These are phyloP conservation scores for Thyridium curvatum DNA, from an alignment of 2,329 filamentous ascomycete species.

Conservation along the genomic window DNA sequence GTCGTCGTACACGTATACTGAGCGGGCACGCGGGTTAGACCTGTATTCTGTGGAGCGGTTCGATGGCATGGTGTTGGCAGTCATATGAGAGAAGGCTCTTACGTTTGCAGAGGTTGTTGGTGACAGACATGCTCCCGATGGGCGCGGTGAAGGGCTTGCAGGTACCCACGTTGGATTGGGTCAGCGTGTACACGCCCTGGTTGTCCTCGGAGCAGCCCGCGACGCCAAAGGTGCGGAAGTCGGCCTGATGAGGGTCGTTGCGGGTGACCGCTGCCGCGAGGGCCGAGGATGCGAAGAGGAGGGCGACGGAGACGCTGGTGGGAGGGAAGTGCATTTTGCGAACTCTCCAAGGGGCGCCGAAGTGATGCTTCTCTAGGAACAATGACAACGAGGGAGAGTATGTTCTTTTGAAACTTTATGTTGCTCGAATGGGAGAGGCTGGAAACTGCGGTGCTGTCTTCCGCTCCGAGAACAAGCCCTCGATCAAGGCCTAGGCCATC, in stretches of 20 bases:
- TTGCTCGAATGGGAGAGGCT: too few relatives aligned
- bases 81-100: background rate
- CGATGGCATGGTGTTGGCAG: too few relatives aligned
- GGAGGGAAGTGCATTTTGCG: slow-evolving; percentile 9
- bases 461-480: too few relatives aligned
- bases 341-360: too few relatives aligned
- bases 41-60: too few relatives aligned
- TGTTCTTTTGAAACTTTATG: too few relatives aligned
- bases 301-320: background rate
- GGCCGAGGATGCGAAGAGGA: background rate
- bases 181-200: slow-evolving; percentile 11
- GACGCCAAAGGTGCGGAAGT: slow-evolving; percentile 11
- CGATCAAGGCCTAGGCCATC: too few relatives aligned
- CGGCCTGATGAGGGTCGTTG: slow-evolving; percentile 8
- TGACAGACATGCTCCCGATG: slow-evolving; percentile 6
- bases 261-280: background rate
- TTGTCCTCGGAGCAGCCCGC: slow-evolving; percentile 9
- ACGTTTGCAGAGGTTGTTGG: slow-evolving; percentile 7
- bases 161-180: slow-evolving; percentile 1
- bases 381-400: too few relatives aligned
- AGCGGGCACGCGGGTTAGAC: too few relatives aligned
- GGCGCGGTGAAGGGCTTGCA: slow-evolving; percentile 6
- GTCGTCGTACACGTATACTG: slow-evolving; percentile 7
- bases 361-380: too few relatives aligned
- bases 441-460: background rate